Evolutionary conservation across 2,329 filamentous ascomycete species (phyloP).

Genomic region (Diaporthe citrichinensis): DNA sequence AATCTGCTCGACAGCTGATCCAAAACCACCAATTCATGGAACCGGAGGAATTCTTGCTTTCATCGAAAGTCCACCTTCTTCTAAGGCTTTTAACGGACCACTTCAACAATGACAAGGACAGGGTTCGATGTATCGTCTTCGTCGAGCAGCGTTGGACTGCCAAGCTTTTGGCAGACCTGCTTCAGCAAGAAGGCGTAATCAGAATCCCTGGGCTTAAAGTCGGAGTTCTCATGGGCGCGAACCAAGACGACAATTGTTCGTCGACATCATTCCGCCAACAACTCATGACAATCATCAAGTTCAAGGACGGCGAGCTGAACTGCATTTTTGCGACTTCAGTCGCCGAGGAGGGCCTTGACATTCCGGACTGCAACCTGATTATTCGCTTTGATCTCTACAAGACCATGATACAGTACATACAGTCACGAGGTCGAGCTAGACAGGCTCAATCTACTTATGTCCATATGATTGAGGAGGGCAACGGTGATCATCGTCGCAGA

Average conservation of each 20-base stretch:
- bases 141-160: constrained; percentile 85
- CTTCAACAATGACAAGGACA: constrained; percentile 72
- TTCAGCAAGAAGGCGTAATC: constrained; percentile 66
- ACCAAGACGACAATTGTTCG: constrained; percentile 65
- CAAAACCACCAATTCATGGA: constrained; percentile 61
- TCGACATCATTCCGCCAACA: constrained; percentile 81
- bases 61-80: constrained; percentile 80
- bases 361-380: constrained; percentile 77
- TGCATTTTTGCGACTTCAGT: constrained; percentile 78
- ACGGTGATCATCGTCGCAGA: constrained; percentile 70
- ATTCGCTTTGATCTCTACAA: constrained; percentile 88
- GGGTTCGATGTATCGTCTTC: constrained; percentile 83
- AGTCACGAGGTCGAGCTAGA: constrained; percentile 90
- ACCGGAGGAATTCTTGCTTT: constrained; percentile 64
- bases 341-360: constrained; percentile 77
- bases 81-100: constrained; percentile 71
- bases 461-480: constrained; percentile 84
- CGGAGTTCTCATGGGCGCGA: constrained; percentile 70
- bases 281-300: constrained; percentile 77
- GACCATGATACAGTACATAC: constrained; percentile 95
- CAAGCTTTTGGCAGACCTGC: constrained; percentile 77
- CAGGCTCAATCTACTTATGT: constrained; percentile 84
- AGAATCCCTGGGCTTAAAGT: constrained; percentile 71
- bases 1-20: constrained; percentile 70
- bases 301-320: constrained; percentile 71